Evolutionary conservation across 768 basidiomycete genomes (phyloP).

Genomic region (Termitomyces sp.): DNA sequence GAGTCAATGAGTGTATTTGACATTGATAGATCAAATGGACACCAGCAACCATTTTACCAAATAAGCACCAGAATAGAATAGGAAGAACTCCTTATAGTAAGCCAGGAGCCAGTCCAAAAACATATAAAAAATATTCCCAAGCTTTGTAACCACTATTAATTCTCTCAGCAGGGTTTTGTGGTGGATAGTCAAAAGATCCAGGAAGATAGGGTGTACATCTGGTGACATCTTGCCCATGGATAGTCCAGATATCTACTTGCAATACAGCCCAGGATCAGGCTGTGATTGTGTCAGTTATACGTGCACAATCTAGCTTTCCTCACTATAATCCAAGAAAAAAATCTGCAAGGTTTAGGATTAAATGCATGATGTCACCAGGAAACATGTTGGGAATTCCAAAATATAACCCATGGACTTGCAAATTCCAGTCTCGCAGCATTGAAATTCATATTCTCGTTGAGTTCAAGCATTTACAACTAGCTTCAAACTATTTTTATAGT

Average conservation of each 20-base stretch:
- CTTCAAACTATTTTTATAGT: conserved; percentile 10
- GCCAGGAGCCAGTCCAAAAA: not conserved
- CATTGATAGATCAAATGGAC: not conserved
- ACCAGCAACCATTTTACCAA: not conserved
- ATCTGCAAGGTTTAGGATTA: conserved; percentile 33
- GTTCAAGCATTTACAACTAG: conserved; percentile 13
- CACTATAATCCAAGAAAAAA: conserved; percentile 30
- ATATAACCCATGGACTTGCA: too few species aligned
- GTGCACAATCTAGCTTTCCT: conserved; percentile 17
- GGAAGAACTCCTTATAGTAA: not conserved
- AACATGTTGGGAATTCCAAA: conserved; percentile 28
- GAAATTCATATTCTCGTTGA: conserved; percentile 11
- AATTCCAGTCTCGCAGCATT: conserved; percentile 26
- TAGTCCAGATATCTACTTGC: conserved; percentile 21
- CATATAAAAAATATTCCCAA: not conserved
- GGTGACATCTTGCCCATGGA: conserved; percentile 30
- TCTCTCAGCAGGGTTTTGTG: conserved; percentile 36
- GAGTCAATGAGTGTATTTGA: not conserved
- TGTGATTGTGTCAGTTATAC: conserved; percentile 7
- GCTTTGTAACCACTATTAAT: conserved; percentile 29
- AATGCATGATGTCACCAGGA: conserved; percentile 34
- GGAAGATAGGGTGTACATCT: conserved; percentile 26
- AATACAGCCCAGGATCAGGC: conserved; percentile 29
- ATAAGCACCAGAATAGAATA: not conserved
- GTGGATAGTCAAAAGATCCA: conserved; percentile 34